Conservation (phyloP, 2,329 filamentous ascomycete species). For the Nannizziopsis barbatae region DNA sequence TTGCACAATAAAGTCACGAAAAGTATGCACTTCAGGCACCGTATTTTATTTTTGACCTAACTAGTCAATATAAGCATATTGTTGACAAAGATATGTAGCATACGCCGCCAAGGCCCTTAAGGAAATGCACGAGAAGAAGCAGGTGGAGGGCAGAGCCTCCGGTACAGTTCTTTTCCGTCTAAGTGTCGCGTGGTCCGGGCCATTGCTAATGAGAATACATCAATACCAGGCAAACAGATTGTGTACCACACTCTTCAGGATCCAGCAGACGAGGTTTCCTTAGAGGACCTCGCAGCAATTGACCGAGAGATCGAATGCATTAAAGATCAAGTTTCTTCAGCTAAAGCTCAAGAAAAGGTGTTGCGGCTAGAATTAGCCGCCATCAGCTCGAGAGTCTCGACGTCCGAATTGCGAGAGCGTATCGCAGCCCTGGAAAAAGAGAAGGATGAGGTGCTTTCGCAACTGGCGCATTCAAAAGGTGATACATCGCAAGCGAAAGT, state of each 20-base stretch:
- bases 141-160: constrained; percentile 47
- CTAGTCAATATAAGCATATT: neutral
- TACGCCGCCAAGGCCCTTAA: constrained; percentile 51
- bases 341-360: constrained; percentile 40
- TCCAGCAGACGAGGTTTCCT: constrained; percentile 37
- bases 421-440: constrained; percentile 38
- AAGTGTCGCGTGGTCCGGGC: neutral
- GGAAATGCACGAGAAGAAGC: constrained; percentile 49
- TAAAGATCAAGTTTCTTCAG: constrained; percentile 33
- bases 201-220: neutral
- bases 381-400: constrained; percentile 41
- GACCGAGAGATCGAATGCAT: constrained; percentile 40
- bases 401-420: constrained; percentile 38
- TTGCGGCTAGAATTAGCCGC: constrained; percentile 39
- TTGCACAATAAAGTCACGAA: constrained; percentile 52
- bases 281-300: constrained; percentile 41
- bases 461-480: constrained; percentile 33
- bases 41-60: neutral
- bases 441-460: constrained; percentile 31
- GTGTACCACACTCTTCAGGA: constrained; percentile 50
- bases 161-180: constrained; percentile 26
- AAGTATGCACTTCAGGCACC: constrained; percentile 23
- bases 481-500: constrained; percentile 29
- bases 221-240: constrained; percentile 47
- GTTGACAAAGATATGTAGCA: constrained; percentile 27